Percentiles rank a stretch among this genome's conserved stretches.
Evolutionary conservation across 805 yeast species (phyloP).

Genomic region (Ogataea wickerhamii): DNA sequence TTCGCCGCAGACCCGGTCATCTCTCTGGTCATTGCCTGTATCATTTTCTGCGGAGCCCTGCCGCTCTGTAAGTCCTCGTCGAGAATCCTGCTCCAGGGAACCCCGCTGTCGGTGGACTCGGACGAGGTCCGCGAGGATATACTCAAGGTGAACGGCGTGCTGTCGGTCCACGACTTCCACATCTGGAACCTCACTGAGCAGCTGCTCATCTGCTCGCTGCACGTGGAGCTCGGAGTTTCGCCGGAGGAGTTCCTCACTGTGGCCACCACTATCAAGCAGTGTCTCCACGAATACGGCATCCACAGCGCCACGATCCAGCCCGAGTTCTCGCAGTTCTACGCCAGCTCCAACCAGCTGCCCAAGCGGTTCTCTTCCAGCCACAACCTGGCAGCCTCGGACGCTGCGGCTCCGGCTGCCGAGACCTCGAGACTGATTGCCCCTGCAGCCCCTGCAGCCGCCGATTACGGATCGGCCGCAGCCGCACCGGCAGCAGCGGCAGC

Average conservation of each 20-base stretch:
- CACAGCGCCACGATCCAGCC: constrained; percentile 97
- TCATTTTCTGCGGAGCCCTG: constrained; percentile 86
- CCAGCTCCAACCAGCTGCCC: constrained; percentile 28
- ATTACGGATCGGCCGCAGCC: constrained; percentile 34
- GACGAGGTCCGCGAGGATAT: constrained; percentile 70
- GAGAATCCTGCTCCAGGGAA: constrained; percentile 85
- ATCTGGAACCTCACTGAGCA: constrained; percentile 94
- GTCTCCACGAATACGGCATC: constrained; percentile 79
- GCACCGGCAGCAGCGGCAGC: constrained; percentile 32
- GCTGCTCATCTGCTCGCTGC: constrained; percentile 82
- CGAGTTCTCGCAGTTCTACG: constrained; percentile 55
- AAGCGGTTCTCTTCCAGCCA: constrained; percentile 26
- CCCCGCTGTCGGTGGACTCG: constrained; percentile 80
- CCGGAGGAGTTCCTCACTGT: constrained; percentile 67
- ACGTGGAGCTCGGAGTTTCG: constrained; percentile 64
- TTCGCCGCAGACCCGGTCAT: constrained; percentile 82
- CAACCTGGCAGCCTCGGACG: constrained; percentile 5
- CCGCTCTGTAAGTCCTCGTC: constrained; percentile 87
- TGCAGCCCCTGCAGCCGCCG: constrained; percentile 33
- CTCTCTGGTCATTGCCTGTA: constrained; percentile 79
- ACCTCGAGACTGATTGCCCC: constrained; percentile 17
- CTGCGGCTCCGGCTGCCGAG: constrained; percentile 5
- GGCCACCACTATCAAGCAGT: constrained; percentile 71
- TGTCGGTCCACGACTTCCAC: constrained; percentile 91
- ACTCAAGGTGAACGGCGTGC: constrained; percentile 63